phyloP scores from a whole-genome alignment of 345 rosid species.

The Boechera retrofracta region DNA sequence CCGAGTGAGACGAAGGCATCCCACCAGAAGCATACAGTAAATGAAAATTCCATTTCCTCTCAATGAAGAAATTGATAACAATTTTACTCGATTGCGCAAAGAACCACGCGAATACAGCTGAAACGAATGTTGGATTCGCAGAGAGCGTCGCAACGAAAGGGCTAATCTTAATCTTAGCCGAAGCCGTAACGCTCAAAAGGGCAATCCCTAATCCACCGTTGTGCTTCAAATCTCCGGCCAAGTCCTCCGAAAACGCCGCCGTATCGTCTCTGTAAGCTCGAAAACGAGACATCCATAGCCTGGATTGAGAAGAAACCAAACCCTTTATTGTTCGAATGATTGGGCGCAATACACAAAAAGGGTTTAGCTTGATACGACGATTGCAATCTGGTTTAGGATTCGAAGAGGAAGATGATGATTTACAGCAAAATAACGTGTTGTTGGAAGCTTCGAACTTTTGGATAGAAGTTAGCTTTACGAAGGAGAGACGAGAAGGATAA shows the following conservation, averaged over 20 bases:
- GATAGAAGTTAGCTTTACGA: slow-evolving; percentile 40
- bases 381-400: slow-evolving; percentile 32
- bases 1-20: slow-evolving; percentile 96
- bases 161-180: slow-evolving; percentile 71
- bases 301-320: slow-evolving; percentile 53
- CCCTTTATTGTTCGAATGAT: slow-evolving; percentile 52
- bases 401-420: slow-evolving; percentile 33
- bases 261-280: slow-evolving; percentile 52
- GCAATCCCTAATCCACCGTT: slow-evolving; percentile 71
- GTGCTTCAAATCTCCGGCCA: slow-evolving; percentile 45
- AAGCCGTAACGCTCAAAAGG: slow-evolving; percentile 68
- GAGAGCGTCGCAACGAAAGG: slow-evolving; percentile 79
- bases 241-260: slow-evolving; percentile 41
- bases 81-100: slow-evolving; percentile 76
- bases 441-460: slow-evolving; percentile 42
- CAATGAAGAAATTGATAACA: slow-evolving; percentile 78
- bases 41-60: slow-evolving; percentile 87
- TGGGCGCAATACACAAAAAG: slow-evolving; percentile 49
- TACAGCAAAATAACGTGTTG: slow-evolving; percentile 46
- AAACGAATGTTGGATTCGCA: slow-evolving; percentile 86
- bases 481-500: slow-evolving; percentile 37
- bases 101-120: slow-evolving; percentile 80
- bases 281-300: slow-evolving; percentile 57
- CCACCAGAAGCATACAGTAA: slow-evolving; percentile 84
- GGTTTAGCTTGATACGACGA: slow-evolving; percentile 37